These are phyloP conservation scores for Tubosaeta sp. DNA, from an alignment of 768 basidiomycete species.

Conservation along the genomic window DNA sequence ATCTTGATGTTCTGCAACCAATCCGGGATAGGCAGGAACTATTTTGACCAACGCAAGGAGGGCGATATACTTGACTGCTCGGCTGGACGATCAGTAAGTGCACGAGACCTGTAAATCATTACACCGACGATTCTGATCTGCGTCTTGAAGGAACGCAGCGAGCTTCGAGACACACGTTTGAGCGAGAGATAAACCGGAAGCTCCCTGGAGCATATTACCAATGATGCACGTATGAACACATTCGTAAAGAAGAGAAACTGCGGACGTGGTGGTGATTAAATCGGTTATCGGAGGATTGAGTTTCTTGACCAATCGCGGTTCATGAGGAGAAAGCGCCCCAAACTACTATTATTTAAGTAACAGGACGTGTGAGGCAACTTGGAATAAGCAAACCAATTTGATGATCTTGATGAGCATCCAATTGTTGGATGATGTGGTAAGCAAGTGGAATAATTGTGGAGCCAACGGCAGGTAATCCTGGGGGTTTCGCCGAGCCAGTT, in stretches of 20 bases:
- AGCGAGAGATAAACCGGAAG: constrained; percentile 76
- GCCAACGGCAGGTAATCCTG: constrained; percentile 80
- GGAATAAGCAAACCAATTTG: constrained; percentile 66
- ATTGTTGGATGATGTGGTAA: constrained; percentile 94
- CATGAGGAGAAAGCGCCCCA: constrained; percentile 85
- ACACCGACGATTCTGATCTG: constrained; percentile 90
- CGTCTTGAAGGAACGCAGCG: constrained; percentile 84
- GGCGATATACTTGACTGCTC: constrained; percentile 95
- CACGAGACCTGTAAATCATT: constrained; percentile 9
- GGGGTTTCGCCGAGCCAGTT: constrained; percentile 79
- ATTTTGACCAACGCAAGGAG: constrained; percentile 94
- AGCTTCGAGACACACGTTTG: constrained; percentile 90
- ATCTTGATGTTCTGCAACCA: constrained; percentile 89
- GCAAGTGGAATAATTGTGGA: constrained; percentile 86
- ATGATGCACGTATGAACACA: constrained; percentile 98
- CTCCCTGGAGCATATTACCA: constrained; percentile 87
- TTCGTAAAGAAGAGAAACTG: constrained; percentile 94
- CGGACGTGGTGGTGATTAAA: constrained; percentile 91
- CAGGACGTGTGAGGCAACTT: background rate
- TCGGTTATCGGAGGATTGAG: constrained; percentile 91
- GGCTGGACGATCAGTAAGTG: constrained; percentile 15
- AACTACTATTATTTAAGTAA: constrained; percentile 51
- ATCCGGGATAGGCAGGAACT: constrained; percentile 84
- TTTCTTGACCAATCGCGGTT: constrained; percentile 92
- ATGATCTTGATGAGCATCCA: constrained; percentile 99